Evolutionary conservation across 129 eudicot species (phyloP), one percentile per base, ranked within the genome.

Genomic region (Heracleum sosnowskyi): DNA sequence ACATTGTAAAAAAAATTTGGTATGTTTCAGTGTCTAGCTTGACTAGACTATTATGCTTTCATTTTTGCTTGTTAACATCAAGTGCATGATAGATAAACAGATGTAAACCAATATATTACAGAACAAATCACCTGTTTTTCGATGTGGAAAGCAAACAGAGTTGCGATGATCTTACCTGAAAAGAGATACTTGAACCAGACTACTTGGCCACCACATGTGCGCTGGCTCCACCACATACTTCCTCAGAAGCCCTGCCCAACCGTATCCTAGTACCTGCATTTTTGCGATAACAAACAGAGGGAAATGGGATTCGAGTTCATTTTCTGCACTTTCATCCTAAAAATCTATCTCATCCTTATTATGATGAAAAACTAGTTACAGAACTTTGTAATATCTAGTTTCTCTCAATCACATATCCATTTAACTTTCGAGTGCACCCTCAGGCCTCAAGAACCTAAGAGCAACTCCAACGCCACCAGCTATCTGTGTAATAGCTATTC

Each of bases 191-290:
- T 82, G 63, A 64, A 81, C 39, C 76, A 84, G 76, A 73, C 44
- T 77, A 17, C 68, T 79, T 37, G 87, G 87, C 87, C 87, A 84
- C 87, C 87, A 84, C 87, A 84, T 84, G 34, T 57, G 79, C 16
- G 87, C 84, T 4, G 84, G 82, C 7, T 84, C 84, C 63, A 81
- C 87, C 16, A 84, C 80, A 39, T 73, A 42, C 18, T 40, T 77
- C 51, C 87, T 77, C 20, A 80, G 69, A 8, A 81, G 2, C 22
- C 87, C 87, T 36, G 87, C 87, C 87, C 84, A 84, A 11, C 87
- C 87, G n/a, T 84, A 84, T 11, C 87, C 87, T 7, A 84, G 71
- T 76, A 84, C 37, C 87, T 84, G 79, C 39, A 73, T 39, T 39
- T 12, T 36, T 40, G 9, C 76, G n/a, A 71, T 10, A n/a, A 24